Base-by-base conservation (phyloP, 768 basidiomycete genomes). In the Chalciporus sphaerocephalus region DNA sequence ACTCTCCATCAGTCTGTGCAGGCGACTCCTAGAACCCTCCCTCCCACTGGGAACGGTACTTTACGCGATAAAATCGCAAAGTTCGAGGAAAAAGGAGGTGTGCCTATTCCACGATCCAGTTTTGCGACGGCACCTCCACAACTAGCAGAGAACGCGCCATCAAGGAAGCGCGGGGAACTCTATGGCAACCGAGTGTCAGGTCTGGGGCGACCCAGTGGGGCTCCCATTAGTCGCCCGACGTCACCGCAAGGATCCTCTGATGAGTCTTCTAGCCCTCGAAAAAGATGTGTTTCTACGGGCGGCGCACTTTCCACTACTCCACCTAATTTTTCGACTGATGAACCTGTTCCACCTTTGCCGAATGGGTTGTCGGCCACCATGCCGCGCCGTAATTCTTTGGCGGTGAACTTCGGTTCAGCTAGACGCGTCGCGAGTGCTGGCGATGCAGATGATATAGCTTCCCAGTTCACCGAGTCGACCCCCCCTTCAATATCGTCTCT, bases 21-120 rank as follows among this genome's bases (percentile, higher is more conserved):
- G 17, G 60, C 68, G 10, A 57, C 67, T 20, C 53, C 61, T 12
- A 50, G 64, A n/a, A 48, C 56, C 18, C 40, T 63, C 33, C 64
- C 60, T 38, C 58, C 42, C 33, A 42, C 58, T 3, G 59, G 60
- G 21, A 50, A 60, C 4, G 58, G 68, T 30, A 65, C 61, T 10
- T 64, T 79, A 9, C 70, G 78, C 17, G 87, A 84, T 60, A 88
- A 80, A 69, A 90, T 90, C 51, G 87, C 87, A 17, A 81, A 77
- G 51, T 91, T 91, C 47, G 88, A 91, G 66, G 74, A 73, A 65
- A 83, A 86, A 60, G 88, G 88, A 42, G 85, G 80, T 10, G 72
- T 82, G 1, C 87, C 87, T 13, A 78, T 79, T 28, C 88, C 87
- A n/a, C 72, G 84, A 39, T 83, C 83, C 4, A 81, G 83, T 50